Base-by-base conservation (phyloP, 2,329 filamentous ascomycete genomes). In the Aschersonia sp. region DNA sequence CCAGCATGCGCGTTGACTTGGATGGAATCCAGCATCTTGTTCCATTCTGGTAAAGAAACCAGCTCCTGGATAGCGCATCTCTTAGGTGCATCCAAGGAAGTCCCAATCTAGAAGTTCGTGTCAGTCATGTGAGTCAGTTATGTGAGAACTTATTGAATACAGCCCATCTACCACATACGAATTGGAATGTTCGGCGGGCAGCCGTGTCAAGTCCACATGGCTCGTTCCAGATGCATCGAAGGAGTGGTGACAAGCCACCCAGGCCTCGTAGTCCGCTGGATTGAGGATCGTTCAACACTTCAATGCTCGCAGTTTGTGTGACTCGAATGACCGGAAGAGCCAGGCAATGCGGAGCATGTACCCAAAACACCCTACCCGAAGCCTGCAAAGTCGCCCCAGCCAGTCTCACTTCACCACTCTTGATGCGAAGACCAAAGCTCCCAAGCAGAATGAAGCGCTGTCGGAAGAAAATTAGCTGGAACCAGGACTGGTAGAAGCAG, bases 291-390 rank as follows among this genome's bases (percentile, higher is more conserved):
- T 80, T 60, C 35, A 72, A 65, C 30, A 87, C 61, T 50, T 83
- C 74, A 1, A 85, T 59, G 1, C 58, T 61, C 0, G 70, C 69
- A 8, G 70, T 61, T 43, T 76, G 68, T 0, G 64, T 56, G 42
- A 72, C 78, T 44, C 76, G 66, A 35, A 90, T 69, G 1, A 83
- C 76, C 1, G 83, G 83, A 1, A 90, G 62, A 1, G 85, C 79
- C 57, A 87, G 78, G 39, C 81, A 85, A 42, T 75, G 73, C 1
- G 84, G 77, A 12, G 83, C 81, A 59, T 77, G 78, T 12, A 86
- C 69, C 68, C 75, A 79, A 52, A 74, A 67, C 5, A 67, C 58
- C 1, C 56, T 60, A 30, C 70, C 64, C 0, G 70, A 68, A 1
- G 72, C 59, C 9, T 67, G 66, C 4, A 90, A 59, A 6, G 71